Base-by-base conservation (phyloP, 306 rosid genomes). In the Malus orientalis region DNA sequence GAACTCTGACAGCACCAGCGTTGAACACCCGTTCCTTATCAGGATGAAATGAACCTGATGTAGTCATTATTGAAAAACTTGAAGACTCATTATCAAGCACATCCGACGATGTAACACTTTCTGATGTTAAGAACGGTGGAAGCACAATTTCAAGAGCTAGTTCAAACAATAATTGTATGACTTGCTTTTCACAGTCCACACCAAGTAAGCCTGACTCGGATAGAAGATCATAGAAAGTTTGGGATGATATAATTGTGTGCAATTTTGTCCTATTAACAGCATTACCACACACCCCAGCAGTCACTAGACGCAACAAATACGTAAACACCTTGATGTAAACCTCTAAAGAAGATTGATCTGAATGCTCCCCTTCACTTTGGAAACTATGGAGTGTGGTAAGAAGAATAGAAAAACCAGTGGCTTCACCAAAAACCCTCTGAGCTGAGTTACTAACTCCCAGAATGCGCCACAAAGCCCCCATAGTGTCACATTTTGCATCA, bases 351-450 rank as follows among this genome's bases (percentile, higher is more conserved):
- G 97, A 80, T 70, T 86, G 93, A 74, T 87, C 93, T 9, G 69
- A 58, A 69, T 80, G 79, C 66, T 78, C 89, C 33, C 86, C 90
- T 32, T 86, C 91, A 79, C 86, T 87, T 91, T 93, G 99, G 89
- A 96, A 96, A 69, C 98, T 88, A 79, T 96, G 97, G 69, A 96
- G 97, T 55, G 94, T 86, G 22, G 99, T 96, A 65, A 96, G 98
- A 86, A 96, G 86, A 82, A 96, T 97, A 82, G 99, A 93, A 84
- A 96, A 96, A 62, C 99, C 98, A 42, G 99, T 96, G 74, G 93
- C 91, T 85, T 96, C 99, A 49, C 99, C 99, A 78, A 96, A 96
- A 76, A 91, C 87, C 82, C 91, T 89, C 85, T 87, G 94, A 51
- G 98, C 91, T 59, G 91, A 81, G 81, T 68, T 82, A 82, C 93